Base-by-base conservation (phyloP, 2,329 filamentous ascomycete species). In the Acrodontium crateriforme region DNA sequence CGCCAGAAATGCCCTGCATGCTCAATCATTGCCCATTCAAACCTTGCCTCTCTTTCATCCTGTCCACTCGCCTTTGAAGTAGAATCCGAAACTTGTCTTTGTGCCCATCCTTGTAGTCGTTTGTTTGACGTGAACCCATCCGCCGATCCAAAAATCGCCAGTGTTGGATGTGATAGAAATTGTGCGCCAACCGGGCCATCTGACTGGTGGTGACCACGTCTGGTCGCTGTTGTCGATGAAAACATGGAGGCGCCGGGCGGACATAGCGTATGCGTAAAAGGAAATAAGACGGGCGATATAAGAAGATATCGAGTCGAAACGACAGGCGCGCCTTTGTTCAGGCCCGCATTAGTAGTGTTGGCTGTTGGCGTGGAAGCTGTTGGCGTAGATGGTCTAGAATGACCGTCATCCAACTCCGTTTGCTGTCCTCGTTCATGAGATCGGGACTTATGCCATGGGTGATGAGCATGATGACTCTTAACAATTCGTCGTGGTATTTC, bases 141-240 rank as follows among this genome's bases (percentile, higher is more conserved):
- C 3, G 67, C 61, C 27, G 76, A 71, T 2, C 85, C 87, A 45
- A 75, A 92, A 0, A 92, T 53, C 1, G 71, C 74, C 18, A 93
- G 50, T 0, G 77, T 77, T 1, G 65, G 62, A 42, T 74, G 64
- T 2, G 38, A 37, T 18, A 55, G 50, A 1, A 69, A 54, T 26
- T 22, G 20, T 8, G 20, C n/a, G n/a, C 20, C 10, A 8, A 22
- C 20, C 5, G 10, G 20, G 13, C 8, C 13, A 4, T 22, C 20
- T n/a, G n/a, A 10, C 4, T 10, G n/a, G 8, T 10, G n/a, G 13
- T 8, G 20, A 12, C 20, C 10, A 8, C n/a, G 20, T n/a, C 8
- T 22, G 20, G 13, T 10, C 20, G 20, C n/a, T n/a, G n/a, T 12
- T 9, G 8, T 13, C 22, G 14, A 13, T 7, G 27, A 26, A 15